These are phyloP conservation scores for Phaeosphaeriaceae sp. DNA, from an alignment of 2,329 filamentous ascomycete species.

Conservation along the genomic window DNA sequence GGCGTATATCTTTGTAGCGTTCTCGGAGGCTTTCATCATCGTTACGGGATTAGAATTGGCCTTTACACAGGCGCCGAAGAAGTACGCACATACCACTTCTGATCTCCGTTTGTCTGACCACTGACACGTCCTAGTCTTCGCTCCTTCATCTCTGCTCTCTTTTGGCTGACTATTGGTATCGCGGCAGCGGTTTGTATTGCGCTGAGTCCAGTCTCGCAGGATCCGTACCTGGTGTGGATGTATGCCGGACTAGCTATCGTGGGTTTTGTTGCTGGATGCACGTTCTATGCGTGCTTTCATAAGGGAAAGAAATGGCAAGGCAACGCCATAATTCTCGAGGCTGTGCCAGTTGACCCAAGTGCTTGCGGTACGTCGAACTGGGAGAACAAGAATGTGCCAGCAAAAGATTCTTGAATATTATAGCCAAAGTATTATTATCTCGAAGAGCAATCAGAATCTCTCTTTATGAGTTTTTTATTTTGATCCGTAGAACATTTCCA, in stretches of 20 bases:
- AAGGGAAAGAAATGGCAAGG: conserved; percentile 29
- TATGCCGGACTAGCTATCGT: conserved; percentile 18
- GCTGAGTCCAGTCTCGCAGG: conserved; percentile 31
- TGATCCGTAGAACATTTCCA: no score
- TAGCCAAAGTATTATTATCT: no score
- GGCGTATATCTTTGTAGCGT: conserved; percentile 43
- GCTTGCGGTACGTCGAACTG: no score
- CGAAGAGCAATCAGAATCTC: no score
- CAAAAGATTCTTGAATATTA: no score
- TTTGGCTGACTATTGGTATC: conserved; percentile 35
- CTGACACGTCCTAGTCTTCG: conserved; percentile 5
- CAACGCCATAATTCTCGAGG: not conserved
- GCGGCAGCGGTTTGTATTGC: conserved; percentile 14
- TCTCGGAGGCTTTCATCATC: conserved; percentile 52
- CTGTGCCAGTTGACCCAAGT: not conserved
- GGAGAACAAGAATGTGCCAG: no score
- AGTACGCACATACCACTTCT: conserved; percentile 3
- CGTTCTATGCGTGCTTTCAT: conserved; percentile 55
- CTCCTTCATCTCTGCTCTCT: conserved; percentile 40
- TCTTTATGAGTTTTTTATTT: no score
- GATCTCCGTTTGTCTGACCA: not conserved
- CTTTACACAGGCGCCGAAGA: conserved; percentile 48
- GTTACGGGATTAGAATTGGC: conserved; percentile 50
- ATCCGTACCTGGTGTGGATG: conserved; percentile 31
- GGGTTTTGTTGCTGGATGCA: conserved; percentile 8